Evolutionary conservation across 208 protist species (phyloP).

Genomic region (Naegleria fowleri): DNA sequence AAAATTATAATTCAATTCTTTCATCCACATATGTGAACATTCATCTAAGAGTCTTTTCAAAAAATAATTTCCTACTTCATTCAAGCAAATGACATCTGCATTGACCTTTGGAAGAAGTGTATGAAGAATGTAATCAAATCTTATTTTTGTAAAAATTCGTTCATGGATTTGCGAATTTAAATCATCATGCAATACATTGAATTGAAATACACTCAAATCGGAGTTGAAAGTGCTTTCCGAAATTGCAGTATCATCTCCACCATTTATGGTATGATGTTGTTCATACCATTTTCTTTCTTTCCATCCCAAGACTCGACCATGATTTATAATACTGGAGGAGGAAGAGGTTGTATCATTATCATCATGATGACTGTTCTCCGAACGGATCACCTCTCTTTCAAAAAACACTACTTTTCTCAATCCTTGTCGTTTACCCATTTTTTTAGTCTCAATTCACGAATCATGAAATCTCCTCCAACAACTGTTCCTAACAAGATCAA

Average conservation of each 20-base stretch:
- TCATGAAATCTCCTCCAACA: too few relatives aligned
- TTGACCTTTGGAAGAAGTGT: not conserved
- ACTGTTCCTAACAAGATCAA: too few relatives aligned
- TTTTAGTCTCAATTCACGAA: too few relatives aligned
- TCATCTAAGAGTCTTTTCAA: not conserved
- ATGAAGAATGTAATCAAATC: not conserved
- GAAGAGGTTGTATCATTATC: not conserved
- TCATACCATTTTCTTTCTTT: not conserved
- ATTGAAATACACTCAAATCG: not conserved
- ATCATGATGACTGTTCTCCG: not conserved
- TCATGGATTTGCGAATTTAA: not conserved
- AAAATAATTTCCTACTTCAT: not conserved
- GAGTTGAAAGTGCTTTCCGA: too few relatives aligned
- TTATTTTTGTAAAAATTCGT: not conserved
- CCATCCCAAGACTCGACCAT: too few relatives aligned
- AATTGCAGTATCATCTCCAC: too few relatives aligned
- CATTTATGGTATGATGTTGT: not conserved
- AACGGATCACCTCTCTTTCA: not conserved
- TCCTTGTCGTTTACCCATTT: not conserved
- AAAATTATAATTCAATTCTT: not conserved
- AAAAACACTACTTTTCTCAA: not conserved
- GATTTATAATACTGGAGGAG: too few relatives aligned
- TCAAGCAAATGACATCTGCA: not conserved
- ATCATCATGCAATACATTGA: not conserved
- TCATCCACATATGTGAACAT: not conserved